Evolutionary conservation across 306 rosid genomes (phyloP), one percentile per base, ranked within the genome.

Genomic region (Medicago truncatula): DNA sequence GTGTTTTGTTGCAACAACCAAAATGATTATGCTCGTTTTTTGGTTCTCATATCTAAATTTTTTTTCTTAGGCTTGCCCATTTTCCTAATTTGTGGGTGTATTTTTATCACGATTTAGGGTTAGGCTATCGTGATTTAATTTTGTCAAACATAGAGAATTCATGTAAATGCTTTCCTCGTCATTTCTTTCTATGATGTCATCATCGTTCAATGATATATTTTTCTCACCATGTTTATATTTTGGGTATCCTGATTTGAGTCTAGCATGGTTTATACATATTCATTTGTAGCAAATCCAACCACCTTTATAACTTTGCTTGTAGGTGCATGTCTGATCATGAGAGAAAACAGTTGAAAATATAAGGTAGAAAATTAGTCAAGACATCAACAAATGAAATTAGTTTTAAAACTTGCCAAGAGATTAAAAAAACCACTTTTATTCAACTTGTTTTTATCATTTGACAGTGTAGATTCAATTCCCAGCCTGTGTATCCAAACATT

Each of bases 1-100:
- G 4, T 69, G 36, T 75, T 59, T 76, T 75, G 64, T 71, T 28
- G 64, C 67, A 62, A 54, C 21, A 14, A 36, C 50, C 25, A 8
- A 70, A 47, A 39, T 56, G 78, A 57, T 63, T 71, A 43, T 13
- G 69, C 61, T 61, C 28, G 39, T 34, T 43, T 23, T 21, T 38
- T 41, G 61, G 15, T 28, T 60, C 50, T 34, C 56, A 28, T 14
- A n/a, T n/a, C 17, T 40, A 47, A 16, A 18, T 17, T 74, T 18
- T 50, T 9, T 25, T 28, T 13, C 21, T 38, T 28, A 49, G 72
- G 40, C 40, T 50, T 31, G 16, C 59, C 50, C 54, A 23, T 69
- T 59, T 63, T 67, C 64, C 12, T 57, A 15, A 21, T 63, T 1
- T 11, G 20, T 7, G 2, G 23, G 8, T 69, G 44, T 49, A 15